Percentiles rank a stretch among this genome's conserved stretches.
Conservation (phyloP, 768 basidiomycete species). For the Lentinula detonsa region DNA sequence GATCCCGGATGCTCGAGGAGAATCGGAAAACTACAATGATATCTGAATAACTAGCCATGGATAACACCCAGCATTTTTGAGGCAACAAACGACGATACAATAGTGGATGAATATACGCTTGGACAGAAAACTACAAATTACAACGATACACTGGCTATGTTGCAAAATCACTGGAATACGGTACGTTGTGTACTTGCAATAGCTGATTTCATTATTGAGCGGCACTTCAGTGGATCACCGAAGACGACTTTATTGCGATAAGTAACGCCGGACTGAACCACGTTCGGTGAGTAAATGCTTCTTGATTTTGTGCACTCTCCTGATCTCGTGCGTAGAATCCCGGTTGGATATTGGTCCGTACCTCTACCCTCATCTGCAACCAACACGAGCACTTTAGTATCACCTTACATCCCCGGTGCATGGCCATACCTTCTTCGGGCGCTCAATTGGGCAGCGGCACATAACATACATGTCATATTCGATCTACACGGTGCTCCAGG, state of each 20-base stretch:
- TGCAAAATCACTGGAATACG: slow-evolving; percentile 54
- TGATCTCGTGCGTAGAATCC: slow-evolving; percentile 39
- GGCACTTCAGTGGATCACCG: slow-evolving; percentile 47
- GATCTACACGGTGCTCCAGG: slow-evolving; percentile 76
- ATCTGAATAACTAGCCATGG: slow-evolving; percentile 48
- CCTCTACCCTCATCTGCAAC: slow-evolving; percentile 54
- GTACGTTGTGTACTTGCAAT: slow-evolving; percentile 18
- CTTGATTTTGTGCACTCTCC: not conserved
- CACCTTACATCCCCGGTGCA: slow-evolving; percentile 57
- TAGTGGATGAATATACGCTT: slow-evolving; percentile 61
- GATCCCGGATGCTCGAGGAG: not conserved
- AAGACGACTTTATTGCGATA: slow-evolving; percentile 64
- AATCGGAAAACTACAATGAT: not conserved
- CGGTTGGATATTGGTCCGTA: slow-evolving; percentile 77
- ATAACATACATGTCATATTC: slow-evolving; percentile 63
- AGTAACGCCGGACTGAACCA: slow-evolving; percentile 64
- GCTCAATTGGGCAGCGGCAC: slow-evolving; percentile 56
- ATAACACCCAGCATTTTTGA: slow-evolving; percentile 73
- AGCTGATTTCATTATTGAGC: not conserved
- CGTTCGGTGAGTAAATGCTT: slow-evolving; percentile 44
- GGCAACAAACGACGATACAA: slow-evolving; percentile 45
- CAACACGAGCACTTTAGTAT: slow-evolving; percentile 22
- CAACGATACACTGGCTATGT: slow-evolving; percentile 32
- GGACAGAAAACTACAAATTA: slow-evolving; percentile 38
- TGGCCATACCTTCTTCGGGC: slow-evolving; percentile 64